Evolutionary conservation across 192 early-diverging fungal species (phyloP).

Genomic region (Phlyctochytrium bullatum): DNA sequence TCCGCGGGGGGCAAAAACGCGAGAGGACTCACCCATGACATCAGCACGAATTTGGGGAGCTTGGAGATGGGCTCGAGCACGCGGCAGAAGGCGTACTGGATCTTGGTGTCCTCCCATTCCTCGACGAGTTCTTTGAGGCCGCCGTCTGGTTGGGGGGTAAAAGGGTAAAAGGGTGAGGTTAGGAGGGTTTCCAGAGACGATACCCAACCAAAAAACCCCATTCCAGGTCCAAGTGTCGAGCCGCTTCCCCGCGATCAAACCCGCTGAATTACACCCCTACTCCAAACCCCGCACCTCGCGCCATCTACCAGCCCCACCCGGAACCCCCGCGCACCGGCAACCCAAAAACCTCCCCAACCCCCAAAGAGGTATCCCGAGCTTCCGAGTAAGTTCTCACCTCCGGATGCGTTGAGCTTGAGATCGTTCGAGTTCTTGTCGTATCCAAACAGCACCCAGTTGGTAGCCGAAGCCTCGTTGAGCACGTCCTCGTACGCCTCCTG

Average conservation of each 20-base stretch:
- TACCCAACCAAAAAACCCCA: too few relatives aligned
- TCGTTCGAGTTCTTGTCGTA: slow-evolving; percentile 38
- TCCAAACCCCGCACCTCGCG: too few relatives aligned
- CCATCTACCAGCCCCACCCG: too few relatives aligned
- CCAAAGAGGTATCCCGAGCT: too few relatives aligned
- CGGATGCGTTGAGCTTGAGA: slow-evolving; percentile 40
- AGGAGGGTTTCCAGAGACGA: too few relatives aligned
- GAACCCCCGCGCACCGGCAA: too few relatives aligned
- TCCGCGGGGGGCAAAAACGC: neutral
- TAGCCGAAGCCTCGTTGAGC: slow-evolving; percentile 34
- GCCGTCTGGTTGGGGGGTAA: too few relatives aligned
- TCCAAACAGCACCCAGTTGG: slow-evolving; percentile 61
- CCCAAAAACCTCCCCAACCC: too few relatives aligned
- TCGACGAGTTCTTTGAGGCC: slow-evolving; percentile 86
- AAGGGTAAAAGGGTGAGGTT: too few relatives aligned
- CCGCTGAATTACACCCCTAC: too few relatives aligned
- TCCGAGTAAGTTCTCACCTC: slow-evolving; percentile 33
- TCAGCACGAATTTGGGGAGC: slow-evolving; percentile 86
- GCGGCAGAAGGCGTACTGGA: slow-evolving; percentile 83
- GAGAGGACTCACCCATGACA: slow-evolving; percentile 76
- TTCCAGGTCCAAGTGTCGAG: too few relatives aligned
- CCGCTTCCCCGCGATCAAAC: too few relatives aligned
- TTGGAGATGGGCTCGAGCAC: slow-evolving; percentile 84
- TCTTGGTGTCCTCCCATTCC: slow-evolving; percentile 86
- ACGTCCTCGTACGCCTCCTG: slow-evolving; percentile 22